Evolutionary conservation across 306 rosid genomes (phyloP), one percentile per base, ranked within the genome.

Genomic region (Dicorynia guianensis): DNA sequence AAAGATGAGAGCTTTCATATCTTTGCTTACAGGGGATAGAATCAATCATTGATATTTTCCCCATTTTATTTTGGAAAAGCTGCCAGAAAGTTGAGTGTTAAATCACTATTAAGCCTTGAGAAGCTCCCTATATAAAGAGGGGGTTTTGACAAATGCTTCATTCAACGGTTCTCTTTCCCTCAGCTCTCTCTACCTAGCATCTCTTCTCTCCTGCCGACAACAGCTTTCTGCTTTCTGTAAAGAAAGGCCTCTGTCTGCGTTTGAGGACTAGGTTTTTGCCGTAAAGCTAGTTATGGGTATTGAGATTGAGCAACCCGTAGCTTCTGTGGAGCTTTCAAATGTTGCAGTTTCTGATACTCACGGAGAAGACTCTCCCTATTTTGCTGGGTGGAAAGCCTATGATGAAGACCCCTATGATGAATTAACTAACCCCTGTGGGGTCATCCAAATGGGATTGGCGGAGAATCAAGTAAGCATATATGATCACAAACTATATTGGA

Each of bases 361-460:
- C 43, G 98, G 98, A 0, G 98, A 93, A 72, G 79, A 93, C 77
- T 93, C 98, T 0, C 96, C 98, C 7, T 94, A 94, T 14, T 94
- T 94, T 71, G 97, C 96, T 11, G 98, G 98, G 10, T 94, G 98
- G 98, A 94, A 90, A 87, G 97, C 93, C 9, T 94, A 94, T 56
- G 96, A 91, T 52, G 93, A 85, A 79, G 33, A 91, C 76, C 97
- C 98, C 67, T 94, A 94, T 25, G 46, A 94, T 56, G 86, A 89
- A 50, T 35, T 73, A 1, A 83, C 81, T 1, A 94, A 91, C 69
- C 81, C 96, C 17, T 78, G 87, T 0, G 98, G 98, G 0, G 97
- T 94, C 19, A 90, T 94, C 34, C 98, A 91, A 84, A 91, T 94
- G 98, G 97, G 98, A n/a, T 68, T 94, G 11, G 98, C 97, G 1